phyloP scores from a whole-genome alignment of 2,329 filamentous ascomycete species.

The Botrytis tulipae region DNA sequence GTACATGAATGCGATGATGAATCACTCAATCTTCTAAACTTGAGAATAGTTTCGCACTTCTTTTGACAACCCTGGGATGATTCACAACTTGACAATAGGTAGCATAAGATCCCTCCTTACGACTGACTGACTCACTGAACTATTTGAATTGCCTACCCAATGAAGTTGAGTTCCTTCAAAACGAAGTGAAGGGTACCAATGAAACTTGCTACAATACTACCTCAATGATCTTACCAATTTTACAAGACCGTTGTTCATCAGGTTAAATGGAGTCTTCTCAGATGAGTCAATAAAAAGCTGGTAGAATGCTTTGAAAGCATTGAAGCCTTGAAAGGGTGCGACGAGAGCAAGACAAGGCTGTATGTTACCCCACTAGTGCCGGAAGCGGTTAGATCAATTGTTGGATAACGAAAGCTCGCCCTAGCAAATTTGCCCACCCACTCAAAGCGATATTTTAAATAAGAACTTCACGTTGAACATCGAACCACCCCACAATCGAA shows the following conservation, averaged over 20 bases:
- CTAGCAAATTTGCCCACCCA: conserved; percentile 23
- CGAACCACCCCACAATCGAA: conserved; percentile 19
- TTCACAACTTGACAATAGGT: not conserved
- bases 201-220: not conserved
- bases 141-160: not conserved
- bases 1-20: not conserved
- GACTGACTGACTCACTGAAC: not conserved
- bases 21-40: not conserved
- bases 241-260: not conserved
- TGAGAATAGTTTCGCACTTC: not conserved
- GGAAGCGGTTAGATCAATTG: conserved; percentile 4
- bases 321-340: not conserved
- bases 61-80: not conserved
- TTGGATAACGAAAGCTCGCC: conserved; percentile 14
- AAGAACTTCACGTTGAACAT: conserved; percentile 18
- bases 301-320: not conserved
- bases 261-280: not conserved
- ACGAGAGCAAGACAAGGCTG: conserved; percentile 7
- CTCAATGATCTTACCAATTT: not conserved
- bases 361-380: not conserved
- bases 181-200: not conserved
- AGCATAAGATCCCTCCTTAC: not conserved
- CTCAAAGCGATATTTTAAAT: conserved; percentile 22
- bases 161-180: not conserved
- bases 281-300: not conserved